Conservation (phyloP, 352 stramenopile genomes). For the Thalassiosira mediterranea region DNA sequence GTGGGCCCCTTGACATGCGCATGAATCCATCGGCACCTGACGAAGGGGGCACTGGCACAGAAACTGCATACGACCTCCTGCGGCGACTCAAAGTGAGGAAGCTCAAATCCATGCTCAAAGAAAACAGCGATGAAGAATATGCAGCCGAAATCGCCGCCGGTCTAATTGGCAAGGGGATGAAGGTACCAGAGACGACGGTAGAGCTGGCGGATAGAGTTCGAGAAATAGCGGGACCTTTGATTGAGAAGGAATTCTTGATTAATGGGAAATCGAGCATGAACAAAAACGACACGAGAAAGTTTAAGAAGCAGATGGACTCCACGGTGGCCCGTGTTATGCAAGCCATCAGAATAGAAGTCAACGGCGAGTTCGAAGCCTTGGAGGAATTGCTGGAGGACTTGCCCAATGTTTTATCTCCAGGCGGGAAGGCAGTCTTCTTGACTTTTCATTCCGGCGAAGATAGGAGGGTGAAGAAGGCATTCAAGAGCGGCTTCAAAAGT, state of each 20-base stretch:
- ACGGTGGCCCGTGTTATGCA: slow-evolving; percentile 37
- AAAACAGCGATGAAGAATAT: slow-evolving; percentile 24
- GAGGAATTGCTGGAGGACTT: slow-evolving; percentile 25
- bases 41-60: not conserved
- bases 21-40: no score
- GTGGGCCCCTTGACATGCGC: slow-evolving; percentile 48
- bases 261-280: not conserved
- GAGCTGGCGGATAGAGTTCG: slow-evolving; percentile 23
- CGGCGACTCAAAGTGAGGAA: slow-evolving; percentile 1
- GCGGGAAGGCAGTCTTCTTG: slow-evolving; percentile 31
- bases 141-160: slow-evolving; percentile 11
- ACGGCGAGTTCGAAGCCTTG: slow-evolving; percentile 35
- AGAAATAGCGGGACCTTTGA: slow-evolving; percentile 6
- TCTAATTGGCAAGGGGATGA: not conserved
- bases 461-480: slow-evolving; percentile 32
- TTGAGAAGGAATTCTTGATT: not conserved
- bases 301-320: slow-evolving; percentile 15
- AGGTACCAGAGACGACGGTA: slow-evolving; percentile 19
- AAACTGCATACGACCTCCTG: slow-evolving; percentile 21
- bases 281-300: slow-evolving; percentile 9
- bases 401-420: slow-evolving; percentile 22
- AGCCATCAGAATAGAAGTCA: slow-evolving; percentile 38
- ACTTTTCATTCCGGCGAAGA: slow-evolving; percentile 47
- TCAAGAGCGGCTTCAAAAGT: slow-evolving; percentile 31
- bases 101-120: slow-evolving; percentile 19